Percentiles rank a stretch among this genome's conserved stretches.
Evolutionary conservation across 805 yeast species (phyloP).

Genomic region (Saitoella complicata): DNA sequence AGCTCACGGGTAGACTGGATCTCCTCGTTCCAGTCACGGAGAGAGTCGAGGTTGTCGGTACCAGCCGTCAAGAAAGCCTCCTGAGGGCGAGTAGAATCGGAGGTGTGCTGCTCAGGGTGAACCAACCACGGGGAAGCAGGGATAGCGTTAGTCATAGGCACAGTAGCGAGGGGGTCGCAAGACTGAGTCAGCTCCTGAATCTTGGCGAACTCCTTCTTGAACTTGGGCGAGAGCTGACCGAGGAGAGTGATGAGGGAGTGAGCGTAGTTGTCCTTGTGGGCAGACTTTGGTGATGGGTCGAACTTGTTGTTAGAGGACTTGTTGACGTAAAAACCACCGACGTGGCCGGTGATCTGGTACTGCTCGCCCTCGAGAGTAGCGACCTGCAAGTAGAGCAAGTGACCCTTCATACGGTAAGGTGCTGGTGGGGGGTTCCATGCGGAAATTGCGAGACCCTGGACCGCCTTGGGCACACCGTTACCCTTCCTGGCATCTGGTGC

Average conservation of each 20-base stretch:
- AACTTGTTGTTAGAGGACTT: slow-evolving; percentile 50
- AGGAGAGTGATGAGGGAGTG: slow-evolving; percentile 48
- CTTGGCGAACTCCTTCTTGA: slow-evolving; percentile 33
- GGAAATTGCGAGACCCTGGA: slow-evolving; percentile 51
- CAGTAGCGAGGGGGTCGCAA: slow-evolving; percentile 20
- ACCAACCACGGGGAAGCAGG: slow-evolving; percentile 67
- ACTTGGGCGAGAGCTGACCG: slow-evolving; percentile 46
- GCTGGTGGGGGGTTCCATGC: slow-evolving; percentile 79
- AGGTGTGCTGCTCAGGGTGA: slow-evolving; percentile 20
- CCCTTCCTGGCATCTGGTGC: too few relatives aligned
- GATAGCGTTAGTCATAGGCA: slow-evolving; percentile 44
- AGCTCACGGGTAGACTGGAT: slow-evolving; percentile 68
- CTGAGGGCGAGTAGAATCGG: slow-evolving; percentile 52
- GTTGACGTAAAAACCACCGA: slow-evolving; percentile 66
- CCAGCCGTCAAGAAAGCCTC: slow-evolving; percentile 37
- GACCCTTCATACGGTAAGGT: slow-evolving; percentile 48
- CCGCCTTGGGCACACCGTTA: slow-evolving; percentile 8
- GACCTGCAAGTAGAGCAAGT: slow-evolving; percentile 56
- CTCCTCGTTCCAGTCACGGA: slow-evolving; percentile 82
- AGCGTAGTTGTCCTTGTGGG: slow-evolving; percentile 3
- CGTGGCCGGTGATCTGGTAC: slow-evolving; percentile 60
- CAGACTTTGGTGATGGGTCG: slow-evolving; percentile 40
- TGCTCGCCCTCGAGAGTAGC: slow-evolving; percentile 71
- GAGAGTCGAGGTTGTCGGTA: slow-evolving; percentile 39
- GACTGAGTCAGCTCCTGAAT: slow-evolving; percentile 29